These are phyloP conservation scores for Aspergillus chevalieri DNA, from an alignment of 2,329 filamentous ascomycete genomes.

Conservation along the genomic window DNA sequence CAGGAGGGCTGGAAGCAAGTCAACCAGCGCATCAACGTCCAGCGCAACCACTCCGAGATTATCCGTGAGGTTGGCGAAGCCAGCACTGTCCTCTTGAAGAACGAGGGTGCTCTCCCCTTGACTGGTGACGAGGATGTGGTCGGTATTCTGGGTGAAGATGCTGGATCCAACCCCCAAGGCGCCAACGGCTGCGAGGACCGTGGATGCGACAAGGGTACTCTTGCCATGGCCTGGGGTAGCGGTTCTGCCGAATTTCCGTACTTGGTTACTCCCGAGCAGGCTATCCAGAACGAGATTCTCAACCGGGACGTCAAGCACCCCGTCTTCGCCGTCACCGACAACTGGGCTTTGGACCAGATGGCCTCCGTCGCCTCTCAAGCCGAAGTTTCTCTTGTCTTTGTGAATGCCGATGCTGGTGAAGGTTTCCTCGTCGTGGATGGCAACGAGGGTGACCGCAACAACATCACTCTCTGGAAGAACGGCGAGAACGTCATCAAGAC, in stretches of 20 bases:
- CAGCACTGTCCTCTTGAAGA: conserved; percentile 86
- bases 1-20: conserved; percentile 57
- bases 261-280: conserved; percentile 56
- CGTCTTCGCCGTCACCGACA: conserved; percentile 55
- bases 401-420: conserved; percentile 80
- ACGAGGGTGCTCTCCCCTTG: conserved; percentile 68
- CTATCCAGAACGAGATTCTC: conserved; percentile 61
- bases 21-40: conserved; percentile 81
- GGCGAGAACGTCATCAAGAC: conserved; percentile 77
- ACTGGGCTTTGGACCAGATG: conserved; percentile 51
- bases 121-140: conserved; percentile 66
- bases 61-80: conserved; percentile 73
- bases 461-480: conserved; percentile 80
- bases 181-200: conserved; percentile 74
- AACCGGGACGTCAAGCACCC: conserved; percentile 54
- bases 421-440: conserved; percentile 77
- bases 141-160: conserved; percentile 76
- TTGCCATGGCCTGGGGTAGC: conserved; percentile 60
- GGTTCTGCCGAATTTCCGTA: conserved; percentile 58
- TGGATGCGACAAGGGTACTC: conserved; percentile 53
- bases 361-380: conserved; percentile 46
- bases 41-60: conserved; percentile 61
- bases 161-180: conserved; percentile 66
- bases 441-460: conserved; percentile 84
- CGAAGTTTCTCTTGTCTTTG: conserved; percentile 70